Conservation (phyloP, 805 yeast genomes). For the Saccharomyces kudriavzevii region DNA sequence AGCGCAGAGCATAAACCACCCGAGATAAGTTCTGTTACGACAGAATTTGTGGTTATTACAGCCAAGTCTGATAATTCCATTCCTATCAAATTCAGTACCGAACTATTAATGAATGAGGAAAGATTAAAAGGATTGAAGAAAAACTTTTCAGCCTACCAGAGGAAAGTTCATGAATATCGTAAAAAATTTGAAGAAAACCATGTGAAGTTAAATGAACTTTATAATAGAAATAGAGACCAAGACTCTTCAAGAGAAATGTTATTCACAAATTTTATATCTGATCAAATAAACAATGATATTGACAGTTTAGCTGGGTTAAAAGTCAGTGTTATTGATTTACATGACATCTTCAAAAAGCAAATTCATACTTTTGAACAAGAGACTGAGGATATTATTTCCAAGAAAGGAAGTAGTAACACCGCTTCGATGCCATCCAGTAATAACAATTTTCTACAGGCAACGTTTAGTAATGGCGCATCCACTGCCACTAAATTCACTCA, state of each 20-base stretch:
- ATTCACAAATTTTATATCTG: constrained; percentile 25
- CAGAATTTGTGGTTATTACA: constrained; percentile 31
- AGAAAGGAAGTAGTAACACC: neutral
- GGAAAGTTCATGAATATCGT: constrained; percentile 9
- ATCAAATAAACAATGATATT: constrained; percentile 24
- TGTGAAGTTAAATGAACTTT: constrained; percentile 20
- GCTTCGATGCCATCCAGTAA: neutral
- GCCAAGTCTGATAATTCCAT: constrained; percentile 32
- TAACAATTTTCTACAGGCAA: neutral
- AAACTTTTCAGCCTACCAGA: constrained; percentile 15
- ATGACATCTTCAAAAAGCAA: constrained; percentile 27
- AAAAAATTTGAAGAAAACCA: constrained; percentile 18
- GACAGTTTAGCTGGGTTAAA: constrained; percentile 25
- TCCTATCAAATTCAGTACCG: constrained; percentile 35
- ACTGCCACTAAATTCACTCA: constrained; percentile 9
- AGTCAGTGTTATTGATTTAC: constrained; percentile 13
- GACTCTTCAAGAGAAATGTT: constrained; percentile 17
- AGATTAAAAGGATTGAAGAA: constrained; percentile 18
- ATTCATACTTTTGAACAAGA: constrained; percentile 13
- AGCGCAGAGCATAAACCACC: constrained; percentile 27
- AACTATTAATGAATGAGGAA: constrained; percentile 21
- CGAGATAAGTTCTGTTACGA: constrained; percentile 22
- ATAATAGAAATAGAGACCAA: constrained; percentile 15
- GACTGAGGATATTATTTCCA: constrained; percentile 1
- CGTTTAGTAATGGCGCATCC: constrained; percentile 12